Percentiles rank a stretch among this genome's conserved stretches.
These are phyloP conservation scores for Pythium diclinum DNA, from an alignment of 352 stramenopile genomes.

Conservation along the genomic window DNA sequence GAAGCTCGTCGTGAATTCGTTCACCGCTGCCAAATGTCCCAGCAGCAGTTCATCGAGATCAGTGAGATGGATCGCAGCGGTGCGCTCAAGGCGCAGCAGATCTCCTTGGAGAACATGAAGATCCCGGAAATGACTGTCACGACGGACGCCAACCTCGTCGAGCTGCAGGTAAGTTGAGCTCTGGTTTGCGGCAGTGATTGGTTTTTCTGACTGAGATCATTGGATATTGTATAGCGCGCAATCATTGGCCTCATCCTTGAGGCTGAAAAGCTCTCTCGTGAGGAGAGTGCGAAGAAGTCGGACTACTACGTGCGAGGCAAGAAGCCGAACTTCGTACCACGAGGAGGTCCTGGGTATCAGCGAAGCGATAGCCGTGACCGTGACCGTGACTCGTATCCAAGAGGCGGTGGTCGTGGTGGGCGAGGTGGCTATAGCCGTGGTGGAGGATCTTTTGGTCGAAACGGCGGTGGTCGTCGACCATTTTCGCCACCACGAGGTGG, in stretches of 20 bases:
- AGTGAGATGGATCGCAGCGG: conserved; percentile 60
- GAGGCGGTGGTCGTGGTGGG: conserved; percentile 16
- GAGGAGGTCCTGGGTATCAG: neutral
- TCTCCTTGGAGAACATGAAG: conserved; percentile 67
- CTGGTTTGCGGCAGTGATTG: no score
- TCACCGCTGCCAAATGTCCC: conserved; percentile 63
- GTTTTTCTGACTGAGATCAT: no score
- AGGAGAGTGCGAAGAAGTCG: conserved; percentile 38
- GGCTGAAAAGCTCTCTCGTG: conserved; percentile 59
- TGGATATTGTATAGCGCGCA: conserved; percentile 36
- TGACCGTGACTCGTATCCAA: conserved; percentile 12
- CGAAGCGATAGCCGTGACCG: conserved; percentile 23
- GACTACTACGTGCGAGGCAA: neutral
- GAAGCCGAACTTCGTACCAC: conserved; percentile 8
- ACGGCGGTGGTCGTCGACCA: conserved; percentile 12
- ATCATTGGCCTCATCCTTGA: conserved; percentile 71
- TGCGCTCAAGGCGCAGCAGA: conserved; percentile 63
- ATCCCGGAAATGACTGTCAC: conserved; percentile 69
- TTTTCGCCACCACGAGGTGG: conserved; percentile 15
- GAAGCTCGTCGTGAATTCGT: conserved; percentile 67
- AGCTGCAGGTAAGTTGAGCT: conserved; percentile 41
- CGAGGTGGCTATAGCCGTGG: conserved; percentile 15
- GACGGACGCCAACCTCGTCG: conserved; percentile 38
- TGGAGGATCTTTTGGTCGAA: conserved; percentile 17
- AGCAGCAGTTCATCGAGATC: conserved; percentile 79